phyloP scores from a whole-genome alignment of 192 early-diverging fungal genomes.

The Dimargaris verticillata region DNA sequence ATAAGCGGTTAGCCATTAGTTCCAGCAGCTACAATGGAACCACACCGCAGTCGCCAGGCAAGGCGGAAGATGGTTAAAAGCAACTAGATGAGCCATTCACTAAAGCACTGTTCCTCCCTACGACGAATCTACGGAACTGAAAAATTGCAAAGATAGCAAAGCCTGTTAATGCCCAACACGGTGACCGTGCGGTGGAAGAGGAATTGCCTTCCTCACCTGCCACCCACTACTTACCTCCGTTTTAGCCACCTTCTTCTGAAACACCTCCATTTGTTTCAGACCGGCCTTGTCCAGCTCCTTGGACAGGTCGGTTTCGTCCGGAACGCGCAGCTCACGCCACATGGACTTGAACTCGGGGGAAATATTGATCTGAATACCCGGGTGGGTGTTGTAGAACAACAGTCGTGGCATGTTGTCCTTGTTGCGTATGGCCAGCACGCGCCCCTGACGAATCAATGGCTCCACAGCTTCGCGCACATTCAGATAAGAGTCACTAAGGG shows the following conservation, averaged over 20 bases:
- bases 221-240: constrained; percentile 11
- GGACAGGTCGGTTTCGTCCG: constrained; percentile 54
- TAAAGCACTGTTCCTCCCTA: not conserved
- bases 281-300: constrained; percentile 52
- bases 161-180: not conserved
- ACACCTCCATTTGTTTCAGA: constrained; percentile 53
- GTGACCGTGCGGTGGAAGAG: not conserved
- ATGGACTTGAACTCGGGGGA: constrained; percentile 48
- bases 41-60: not conserved
- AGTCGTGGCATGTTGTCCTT: constrained; percentile 47
- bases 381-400: constrained; percentile 44
- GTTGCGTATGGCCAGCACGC: constrained; percentile 42
- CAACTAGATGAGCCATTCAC: not conserved
- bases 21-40: not conserved
- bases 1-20: not conserved
- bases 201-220: constrained; percentile 20
- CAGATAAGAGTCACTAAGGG: constrained; percentile 57
- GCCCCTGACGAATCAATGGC: constrained; percentile 33
- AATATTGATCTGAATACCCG: constrained; percentile 14
- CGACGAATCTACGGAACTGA: not conserved
- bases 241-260: constrained; percentile 33
- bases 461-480: constrained; percentile 34
- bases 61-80: not conserved
- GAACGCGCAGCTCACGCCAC: constrained; percentile 48
- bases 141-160: not conserved